These are phyloP conservation scores for Chaetomium tenue DNA, from an alignment of 495 filamentous ascomycete species.

Conservation along the genomic window DNA sequence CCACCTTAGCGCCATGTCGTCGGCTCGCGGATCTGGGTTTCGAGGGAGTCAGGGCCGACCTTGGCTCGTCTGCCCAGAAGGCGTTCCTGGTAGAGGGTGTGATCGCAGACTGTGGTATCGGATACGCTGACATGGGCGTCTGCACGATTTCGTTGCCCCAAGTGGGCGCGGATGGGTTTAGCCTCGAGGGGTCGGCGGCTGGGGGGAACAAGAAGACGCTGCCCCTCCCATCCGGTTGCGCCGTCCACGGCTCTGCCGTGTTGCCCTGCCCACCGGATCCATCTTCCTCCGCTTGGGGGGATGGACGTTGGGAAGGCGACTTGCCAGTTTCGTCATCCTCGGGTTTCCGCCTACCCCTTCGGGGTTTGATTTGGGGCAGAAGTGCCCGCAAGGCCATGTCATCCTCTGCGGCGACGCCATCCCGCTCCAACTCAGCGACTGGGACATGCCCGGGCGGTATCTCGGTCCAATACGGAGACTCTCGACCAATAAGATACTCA, in stretches of 20 bases:
- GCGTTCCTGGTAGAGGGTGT: conserved; percentile 29
- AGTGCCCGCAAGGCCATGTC: conserved; percentile 88
- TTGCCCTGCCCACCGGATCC: conserved; percentile 43
- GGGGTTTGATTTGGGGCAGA: conserved; percentile 85
- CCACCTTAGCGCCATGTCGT: conserved; percentile 82
- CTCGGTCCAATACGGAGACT: conserved; percentile 80
- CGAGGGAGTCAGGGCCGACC: conserved; percentile 73
- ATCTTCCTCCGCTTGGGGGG: conserved; percentile 60
- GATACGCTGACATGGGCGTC: conserved; percentile 49
- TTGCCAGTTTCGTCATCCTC: conserved; percentile 68
- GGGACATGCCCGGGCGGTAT: conserved; percentile 69
- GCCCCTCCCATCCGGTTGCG: conserved; percentile 48
- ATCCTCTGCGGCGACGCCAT: conserved; percentile 86
- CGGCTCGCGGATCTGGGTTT: conserved; percentile 71
- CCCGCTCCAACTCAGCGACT: conserved; percentile 60
- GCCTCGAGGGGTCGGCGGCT: conserved; percentile 30
- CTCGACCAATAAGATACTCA: conserved; percentile 79
- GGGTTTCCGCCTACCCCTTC: conserved; percentile 78
- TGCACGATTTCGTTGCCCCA: conserved; percentile 42
- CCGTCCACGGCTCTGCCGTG: conserved; percentile 46
- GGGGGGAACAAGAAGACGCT: conserved; percentile 40
- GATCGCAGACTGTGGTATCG: conserved; percentile 34
- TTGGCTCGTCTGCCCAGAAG: conserved; percentile 46
- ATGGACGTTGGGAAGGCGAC: conserved; percentile 62
- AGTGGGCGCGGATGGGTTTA: conserved; percentile 22